Conservation (phyloP, 495 filamentous ascomycete species). For the Penicillium bovifimosum region DNA sequence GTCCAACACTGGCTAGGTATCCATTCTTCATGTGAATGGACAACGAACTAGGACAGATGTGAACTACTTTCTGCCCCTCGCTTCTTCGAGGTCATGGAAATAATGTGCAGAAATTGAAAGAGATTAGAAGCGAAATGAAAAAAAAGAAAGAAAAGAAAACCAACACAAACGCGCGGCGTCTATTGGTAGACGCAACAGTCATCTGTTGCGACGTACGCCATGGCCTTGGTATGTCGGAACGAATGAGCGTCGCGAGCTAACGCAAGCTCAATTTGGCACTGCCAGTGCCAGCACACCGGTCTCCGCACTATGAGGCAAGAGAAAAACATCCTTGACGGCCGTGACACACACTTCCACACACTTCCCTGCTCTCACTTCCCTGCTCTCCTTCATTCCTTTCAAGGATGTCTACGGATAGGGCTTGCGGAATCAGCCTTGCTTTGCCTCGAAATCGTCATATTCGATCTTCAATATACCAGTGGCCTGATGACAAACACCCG, state of each 20-base stretch:
- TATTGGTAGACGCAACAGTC: conserved; percentile 26
- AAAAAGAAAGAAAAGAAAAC: conserved; percentile 12
- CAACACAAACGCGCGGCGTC: conserved; percentile 28
- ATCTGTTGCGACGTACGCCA: conserved; percentile 23
- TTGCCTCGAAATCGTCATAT: too few species aligned
- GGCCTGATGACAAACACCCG: too few species aligned
- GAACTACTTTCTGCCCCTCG: not conserved
- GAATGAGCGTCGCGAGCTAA: conserved; percentile 19
- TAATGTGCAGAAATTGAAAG: not conserved
- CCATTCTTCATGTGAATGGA: conserved; percentile 10
- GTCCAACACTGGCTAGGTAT: not conserved
- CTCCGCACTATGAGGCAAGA: conserved; percentile 1
- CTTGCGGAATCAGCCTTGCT: not conserved
- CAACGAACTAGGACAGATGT: not conserved
- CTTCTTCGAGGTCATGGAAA: not conserved
- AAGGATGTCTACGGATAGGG: not conserved
- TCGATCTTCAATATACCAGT: too few species aligned
- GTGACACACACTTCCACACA: not conserved
- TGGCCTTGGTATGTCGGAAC: conserved; percentile 13
- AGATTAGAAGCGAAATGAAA: not conserved
- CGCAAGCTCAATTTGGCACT: conserved; percentile 22
- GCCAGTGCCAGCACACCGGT: conserved; percentile 26
- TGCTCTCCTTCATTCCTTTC: not conserved
- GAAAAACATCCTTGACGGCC: not conserved
- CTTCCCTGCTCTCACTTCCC: too few species aligned